phyloP scores from a whole-genome alignment of 1,284 basidiomycete species.

The Pterula multifida region DNA sequence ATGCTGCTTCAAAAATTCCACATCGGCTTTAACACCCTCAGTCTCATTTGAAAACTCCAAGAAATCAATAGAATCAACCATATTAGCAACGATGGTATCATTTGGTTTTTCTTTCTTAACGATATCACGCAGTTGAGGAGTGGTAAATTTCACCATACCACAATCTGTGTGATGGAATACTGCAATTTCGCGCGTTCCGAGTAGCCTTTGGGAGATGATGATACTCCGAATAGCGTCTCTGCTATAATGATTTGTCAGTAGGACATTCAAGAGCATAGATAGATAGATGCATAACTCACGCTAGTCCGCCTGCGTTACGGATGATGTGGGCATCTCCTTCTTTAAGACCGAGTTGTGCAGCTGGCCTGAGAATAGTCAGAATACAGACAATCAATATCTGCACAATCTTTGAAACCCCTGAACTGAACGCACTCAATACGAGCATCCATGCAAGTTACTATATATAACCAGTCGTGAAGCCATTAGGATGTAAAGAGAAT shows the following conservation, averaged over 20 bases:
- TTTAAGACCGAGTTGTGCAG: conserved; percentile 43
- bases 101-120: conserved; percentile 34
- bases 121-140: conserved; percentile 34
- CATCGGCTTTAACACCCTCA: conserved; percentile 42
- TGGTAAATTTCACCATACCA: conserved; percentile 53
- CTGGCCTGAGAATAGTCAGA: conserved; percentile 27
- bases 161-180: conserved; percentile 59
- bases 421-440: conserved; percentile 29
- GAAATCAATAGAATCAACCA: conserved; percentile 44
- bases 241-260: conserved; percentile 17
- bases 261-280: background rate
- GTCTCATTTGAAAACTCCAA: conserved; percentile 43
- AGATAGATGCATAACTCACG: conserved; percentile 25
- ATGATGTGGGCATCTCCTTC: conserved; percentile 62
- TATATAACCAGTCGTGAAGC: background rate
- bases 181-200: conserved; percentile 54
- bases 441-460: conserved; percentile 64
- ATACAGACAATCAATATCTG: background rate
- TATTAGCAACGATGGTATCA: conserved; percentile 29
- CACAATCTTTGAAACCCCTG: background rate
- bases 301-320: conserved; percentile 52
- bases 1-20: conserved; percentile 40
- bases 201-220: conserved; percentile 54
- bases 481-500: background rate
- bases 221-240: conserved; percentile 54